Base-by-base conservation (phyloP, 2,329 filamentous ascomycete genomes). In the Penicillium sp. region DNA sequence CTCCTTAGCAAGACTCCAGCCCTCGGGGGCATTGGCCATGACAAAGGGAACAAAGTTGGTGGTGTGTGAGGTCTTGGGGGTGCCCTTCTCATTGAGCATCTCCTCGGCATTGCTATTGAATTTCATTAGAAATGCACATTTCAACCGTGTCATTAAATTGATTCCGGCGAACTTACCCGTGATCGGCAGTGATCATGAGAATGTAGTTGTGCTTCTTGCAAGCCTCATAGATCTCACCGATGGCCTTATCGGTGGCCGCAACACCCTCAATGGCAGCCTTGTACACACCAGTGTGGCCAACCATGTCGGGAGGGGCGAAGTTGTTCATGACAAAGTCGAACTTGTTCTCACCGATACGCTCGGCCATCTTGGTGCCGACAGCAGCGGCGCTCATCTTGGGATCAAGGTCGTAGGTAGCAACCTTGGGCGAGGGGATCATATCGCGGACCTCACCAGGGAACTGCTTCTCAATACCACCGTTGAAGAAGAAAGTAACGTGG, bases 261-360 rank as follows among this genome's bases (percentile, higher is more conserved):
- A 90, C 89, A 70, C 88, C 95, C 72, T 95, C 75, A 63, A 99
- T 88, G 58, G 95, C 95, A 34, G 95, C 94, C 71, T 98, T 89
- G 80, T 98, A 98, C 61, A 96, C 92, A 74, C 95, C 95, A 11
- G 95, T 99, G 83, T 99, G 95, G 69, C 95, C 95, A 66, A 99
- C 95, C 95, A 99, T 99, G 81, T 99, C 95, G 17, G 95, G 95
- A 43, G 95, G 95, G 43, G 95, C 95, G 79, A 99, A 98, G 87
- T 99, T 99, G 88, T 98, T 97, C 95, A 99, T 99, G 78, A 99
- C 84, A 75, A 99, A 98, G 74, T 95, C 92, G 80, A 93, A 97
- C 74, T 90, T 88, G 73, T 89, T 87, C 78, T 96, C 91, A 28
- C 78, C 86, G 67, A 99, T 89, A 60, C 93, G 88, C 84, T 97